Percentiles rank a stretch among this genome's conserved stretches.
Conservation (phyloP, 139 green algal species). For the Trebouxia sp. region DNA sequence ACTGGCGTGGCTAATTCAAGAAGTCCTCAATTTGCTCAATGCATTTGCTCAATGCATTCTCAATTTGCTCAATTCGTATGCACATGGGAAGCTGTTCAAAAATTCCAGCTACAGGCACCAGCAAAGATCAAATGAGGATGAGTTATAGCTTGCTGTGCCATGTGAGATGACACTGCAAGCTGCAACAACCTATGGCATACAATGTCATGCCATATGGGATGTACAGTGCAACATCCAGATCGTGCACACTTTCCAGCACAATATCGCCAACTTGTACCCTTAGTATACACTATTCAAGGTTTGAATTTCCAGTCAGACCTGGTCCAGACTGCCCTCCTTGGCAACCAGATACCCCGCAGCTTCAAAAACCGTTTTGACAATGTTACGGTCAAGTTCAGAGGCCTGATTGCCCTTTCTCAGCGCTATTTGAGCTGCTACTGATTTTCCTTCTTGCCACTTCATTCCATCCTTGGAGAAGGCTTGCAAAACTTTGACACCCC, state of each 20-base stretch:
- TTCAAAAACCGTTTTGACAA: conserved; percentile 29
- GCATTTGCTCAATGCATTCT: no score
- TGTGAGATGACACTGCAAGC: no score
- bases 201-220: neutral
- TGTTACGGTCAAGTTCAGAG: conserved; percentile 1
- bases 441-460: neutral
- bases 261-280: no score
- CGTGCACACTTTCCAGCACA: neutral
- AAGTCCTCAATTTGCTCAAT: no score
- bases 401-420: neutral
- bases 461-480: neutral
- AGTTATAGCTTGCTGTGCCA: no score
- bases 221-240: no score
- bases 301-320: neutral
- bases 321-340: conserved; percentile 12
- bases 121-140: no score
- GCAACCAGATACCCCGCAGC: neutral
- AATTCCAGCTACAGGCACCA: no score
- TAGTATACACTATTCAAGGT: neutral
- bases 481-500: conserved; percentile 2
- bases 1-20: no score
- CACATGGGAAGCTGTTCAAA: no score
- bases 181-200: no score
- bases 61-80: no score
- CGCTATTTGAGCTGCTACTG: neutral